Evolutionary conservation across 345 rosid genomes (phyloP).

Genomic region (Moricandia moricandioides): DNA sequence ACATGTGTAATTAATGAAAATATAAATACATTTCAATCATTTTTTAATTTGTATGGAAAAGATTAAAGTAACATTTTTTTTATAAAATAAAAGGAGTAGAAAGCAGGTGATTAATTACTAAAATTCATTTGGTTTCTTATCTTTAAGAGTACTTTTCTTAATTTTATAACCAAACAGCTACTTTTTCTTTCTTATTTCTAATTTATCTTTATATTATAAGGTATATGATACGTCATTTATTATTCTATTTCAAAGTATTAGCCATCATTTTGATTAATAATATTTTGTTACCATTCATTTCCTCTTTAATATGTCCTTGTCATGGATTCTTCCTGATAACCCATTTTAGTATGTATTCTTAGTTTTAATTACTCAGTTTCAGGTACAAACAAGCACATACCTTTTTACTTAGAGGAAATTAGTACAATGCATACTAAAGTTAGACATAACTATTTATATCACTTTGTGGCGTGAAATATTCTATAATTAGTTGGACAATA

Average conservation of each 20-base stretch:
- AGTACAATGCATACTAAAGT: slow-evolving; percentile 19
- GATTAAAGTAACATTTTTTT: no score
- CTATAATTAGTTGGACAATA: background rate
- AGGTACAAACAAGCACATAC: slow-evolving; percentile 8
- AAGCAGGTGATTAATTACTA: background rate
- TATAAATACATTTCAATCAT: no score
- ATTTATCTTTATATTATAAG: background rate
- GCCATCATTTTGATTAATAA: background rate
- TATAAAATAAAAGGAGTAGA: background rate
- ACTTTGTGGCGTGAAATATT: slow-evolving; percentile 8
- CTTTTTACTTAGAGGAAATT: background rate
- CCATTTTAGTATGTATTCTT: slow-evolving; percentile 26
- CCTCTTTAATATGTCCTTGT: slow-evolving; percentile 3
- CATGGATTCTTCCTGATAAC: slow-evolving; percentile 18
- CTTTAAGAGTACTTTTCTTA: background rate
- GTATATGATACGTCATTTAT: background rate
- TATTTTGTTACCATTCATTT: background rate
- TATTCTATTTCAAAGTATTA: slow-evolving; percentile 16
- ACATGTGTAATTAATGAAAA: no score
- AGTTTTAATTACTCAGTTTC: slow-evolving; percentile 2
- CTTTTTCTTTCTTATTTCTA: background rate
- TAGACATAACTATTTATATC: slow-evolving; percentile 5
- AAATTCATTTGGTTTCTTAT: slow-evolving; percentile 8
- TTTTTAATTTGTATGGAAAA: no score
- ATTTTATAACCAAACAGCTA: slow-evolving; percentile 7